These are phyloP conservation scores for Fusarium sp. DNA, from an alignment of 2,329 filamentous ascomycete species.

Conservation along the genomic window DNA sequence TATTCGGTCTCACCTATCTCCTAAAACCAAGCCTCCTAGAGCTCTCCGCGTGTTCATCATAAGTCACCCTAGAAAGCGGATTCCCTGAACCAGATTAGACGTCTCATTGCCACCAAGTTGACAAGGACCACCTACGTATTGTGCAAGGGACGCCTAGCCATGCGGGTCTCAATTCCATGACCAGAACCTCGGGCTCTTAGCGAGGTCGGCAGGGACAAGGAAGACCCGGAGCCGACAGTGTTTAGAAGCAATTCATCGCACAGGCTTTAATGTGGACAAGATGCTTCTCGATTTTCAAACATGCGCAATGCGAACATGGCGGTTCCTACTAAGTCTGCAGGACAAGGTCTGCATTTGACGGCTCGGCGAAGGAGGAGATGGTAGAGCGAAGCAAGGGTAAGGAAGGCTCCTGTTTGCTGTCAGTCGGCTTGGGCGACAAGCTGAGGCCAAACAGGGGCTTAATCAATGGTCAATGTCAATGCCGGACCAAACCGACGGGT, in stretches of 20 bases:
- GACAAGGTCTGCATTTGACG: not conserved
- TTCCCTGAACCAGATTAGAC: conserved; percentile 39
- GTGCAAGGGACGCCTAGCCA: conserved; percentile 35
- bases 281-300: conserved; percentile 21
- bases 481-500: conserved; percentile 37
- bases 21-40: conserved; percentile 1
- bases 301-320: not conserved
- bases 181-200: conserved; percentile 46
- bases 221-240: conserved; percentile 2
- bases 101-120: conserved; percentile 27
- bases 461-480: conserved; percentile 34
- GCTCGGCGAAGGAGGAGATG: conserved; percentile 4
- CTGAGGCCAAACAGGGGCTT: conserved; percentile 31
- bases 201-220: conserved; percentile 42
- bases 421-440: conserved; percentile 17
- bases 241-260: conserved; percentile 27
- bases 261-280: conserved; percentile 15
- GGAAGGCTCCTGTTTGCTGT: conserved; percentile 6
- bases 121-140: conserved; percentile 30
- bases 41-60: conserved; percentile 4
- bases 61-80: conserved; percentile 20
- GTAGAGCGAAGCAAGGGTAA: conserved; percentile 8
- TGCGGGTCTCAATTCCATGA: conserved; percentile 42
- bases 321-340: not conserved
- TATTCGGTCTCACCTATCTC: conserved; percentile 15